Base-by-base conservation (phyloP, 2,329 filamentous ascomycete species). In the Akanthomyces dipterigenus region DNA sequence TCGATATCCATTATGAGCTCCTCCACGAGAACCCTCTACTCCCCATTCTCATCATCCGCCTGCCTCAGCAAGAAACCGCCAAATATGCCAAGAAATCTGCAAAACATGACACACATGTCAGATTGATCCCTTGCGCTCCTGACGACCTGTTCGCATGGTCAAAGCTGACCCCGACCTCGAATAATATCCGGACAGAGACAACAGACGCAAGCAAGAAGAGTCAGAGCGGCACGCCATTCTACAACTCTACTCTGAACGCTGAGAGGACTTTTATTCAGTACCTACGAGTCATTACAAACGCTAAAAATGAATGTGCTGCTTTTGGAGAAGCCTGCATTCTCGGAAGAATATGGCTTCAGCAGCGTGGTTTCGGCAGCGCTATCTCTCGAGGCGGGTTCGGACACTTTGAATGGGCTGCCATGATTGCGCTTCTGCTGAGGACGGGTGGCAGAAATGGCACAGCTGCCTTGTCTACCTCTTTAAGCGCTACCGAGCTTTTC, bases 401-500 rank as follows among this genome's bases (percentile, higher is more conserved):
- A 3, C 86, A 91, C 66, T 96, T 96, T 65, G 95, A 99, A 72
- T 98, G 91, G 91, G 83, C 89, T 0, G 77, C 85, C n/a, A 77
- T 95, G 54, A 83, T 93, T 70, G 90, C 93, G 36, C 78, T 96
- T 16, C 78, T 98, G 2, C 79, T 98, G 46, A 87, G 91, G 72
- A 85, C 84, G n/a, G 90, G 90, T 28, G 88, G 87, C 7, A 82
- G 85, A 7, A 88, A 87, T 63, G 89, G 89, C 2, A 83, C 86
- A 65, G 82, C 88, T 2, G 77, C 90, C 6, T 80, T 98, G 18
- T 91, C 92, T 6, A 80, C 85, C 5, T 90, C 90, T 8, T 89
- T 96, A 68, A 96, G 89, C 76, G 89, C 89, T 73, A 95, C 93
- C 26, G 93, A 98, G 73, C 81, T 98, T 49, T 97, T 99, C 82